Base-by-base conservation (phyloP, 495 filamentous ascomycete genomes). In the Rhizodiscina lignyota region DNA sequence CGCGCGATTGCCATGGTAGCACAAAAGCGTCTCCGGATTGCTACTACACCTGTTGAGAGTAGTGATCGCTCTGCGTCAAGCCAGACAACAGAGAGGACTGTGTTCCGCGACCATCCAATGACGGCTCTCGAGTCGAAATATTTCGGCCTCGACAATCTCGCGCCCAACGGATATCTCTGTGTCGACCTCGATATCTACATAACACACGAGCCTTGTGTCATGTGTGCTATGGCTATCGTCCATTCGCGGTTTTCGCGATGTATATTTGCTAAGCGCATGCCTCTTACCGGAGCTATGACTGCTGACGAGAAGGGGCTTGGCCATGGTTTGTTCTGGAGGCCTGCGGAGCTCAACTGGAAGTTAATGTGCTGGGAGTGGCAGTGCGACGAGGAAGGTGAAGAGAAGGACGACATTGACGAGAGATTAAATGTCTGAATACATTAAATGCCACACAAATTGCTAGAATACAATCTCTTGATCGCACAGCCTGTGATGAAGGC, bases 201-300 rank as follows among this genome's bases (percentile, higher is more conserved):
- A 21, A 87, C 84, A 1, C 86, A 94, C 50, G 89, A 97, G 54
- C 89, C 89, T 2, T 97, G 89, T 45, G 64, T 89, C 21, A 92
- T 91, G 72, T 97, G 89, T 57, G 81, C 77, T 5, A 96, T 96
- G 87, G 91, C 83, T 2, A 70, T 94, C 23, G 62, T 96, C 15
- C 84, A 96, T 41, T 94, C 84, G 0, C 70, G 89, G 19, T 89
- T 96, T 63, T 68, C 77, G 3, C 67, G 72, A 13, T 73, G 87
- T 1, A 67, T 91, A n/a, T 93, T 91, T 57, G 68, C 69, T 17
- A 56, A 70, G 8, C 59, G 66, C 11, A 77, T 77, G 71, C 63
- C 56, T 27, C 44, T 57, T 42, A 78, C 72, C 1, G 76, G 74
- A 30, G 70, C 67, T 27, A 53, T 75, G 60, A 69, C 52, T 49